Evolutionary conservation across 208 protist genomes (phyloP).

Genomic region (Naegleria lovaniensis): DNA sequence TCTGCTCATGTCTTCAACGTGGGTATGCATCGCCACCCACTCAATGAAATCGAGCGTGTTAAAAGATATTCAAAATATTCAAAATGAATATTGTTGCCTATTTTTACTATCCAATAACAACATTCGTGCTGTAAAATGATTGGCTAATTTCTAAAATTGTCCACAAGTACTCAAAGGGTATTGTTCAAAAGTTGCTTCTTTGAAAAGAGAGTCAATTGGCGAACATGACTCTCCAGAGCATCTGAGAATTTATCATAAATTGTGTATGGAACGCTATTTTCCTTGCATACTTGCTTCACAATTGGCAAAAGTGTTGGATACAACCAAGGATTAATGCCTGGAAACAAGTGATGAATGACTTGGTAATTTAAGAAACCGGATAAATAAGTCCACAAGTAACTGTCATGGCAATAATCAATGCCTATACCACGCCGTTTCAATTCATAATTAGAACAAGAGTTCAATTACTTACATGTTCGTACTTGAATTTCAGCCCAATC

Average conservation of each 20-base stretch:
- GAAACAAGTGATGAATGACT: constrained; percentile 76
- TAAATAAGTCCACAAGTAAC: constrained; percentile 58
- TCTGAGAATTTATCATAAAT: not conserved
- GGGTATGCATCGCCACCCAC: no score
- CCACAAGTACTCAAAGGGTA: not conserved
- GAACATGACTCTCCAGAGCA: not conserved
- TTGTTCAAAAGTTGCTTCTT: not conserved
- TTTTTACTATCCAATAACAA: no score
- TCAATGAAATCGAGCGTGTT: no score
- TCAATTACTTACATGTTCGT: not conserved
- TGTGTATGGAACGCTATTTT: constrained; percentile 56
- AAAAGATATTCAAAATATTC: no score
- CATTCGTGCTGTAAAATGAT: no score
- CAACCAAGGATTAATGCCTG: constrained; percentile 66
- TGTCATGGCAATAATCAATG: not conserved
- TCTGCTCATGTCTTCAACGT: no score
- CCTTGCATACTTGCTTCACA: constrained; percentile 57
- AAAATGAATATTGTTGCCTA: no score
- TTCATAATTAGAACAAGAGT: no score
- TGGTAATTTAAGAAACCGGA: constrained; percentile 72
- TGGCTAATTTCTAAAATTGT: no score
- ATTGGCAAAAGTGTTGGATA: constrained; percentile 64
- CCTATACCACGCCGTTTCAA: no score
- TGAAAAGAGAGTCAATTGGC: not conserved
- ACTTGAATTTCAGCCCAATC: not conserved